A percentile compares a stretch with the other conserved stretches of the same genome.
Evolutionary conservation across 208 protist genomes (phyloP).

Genomic region (Leishmania major): DNA sequence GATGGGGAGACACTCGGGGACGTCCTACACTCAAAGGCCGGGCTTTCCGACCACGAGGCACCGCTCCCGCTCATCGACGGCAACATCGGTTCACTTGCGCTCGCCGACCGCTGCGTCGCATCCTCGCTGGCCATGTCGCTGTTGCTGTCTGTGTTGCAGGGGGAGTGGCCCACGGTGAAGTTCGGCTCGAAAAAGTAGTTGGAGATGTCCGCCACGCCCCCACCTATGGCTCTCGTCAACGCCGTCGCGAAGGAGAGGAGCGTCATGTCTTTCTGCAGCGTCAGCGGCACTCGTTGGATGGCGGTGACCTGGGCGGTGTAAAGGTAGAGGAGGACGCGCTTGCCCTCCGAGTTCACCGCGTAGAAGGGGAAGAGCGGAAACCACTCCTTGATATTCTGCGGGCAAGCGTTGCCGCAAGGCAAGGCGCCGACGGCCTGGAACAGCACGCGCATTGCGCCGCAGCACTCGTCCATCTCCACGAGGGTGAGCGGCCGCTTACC

Average conservation of each 20-base stretch:
- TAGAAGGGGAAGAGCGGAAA: constrained; percentile 66
- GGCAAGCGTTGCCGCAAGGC: constrained; percentile 48
- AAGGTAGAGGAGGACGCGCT: constrained; percentile 58
- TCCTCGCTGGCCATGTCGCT: background rate
- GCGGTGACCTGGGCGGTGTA: constrained; percentile 38
- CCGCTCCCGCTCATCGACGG: background rate
- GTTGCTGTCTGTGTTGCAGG: background rate
- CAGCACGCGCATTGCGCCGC: constrained; percentile 46
- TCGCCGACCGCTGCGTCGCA: background rate
- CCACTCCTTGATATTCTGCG: constrained; percentile 45
- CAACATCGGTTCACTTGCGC: background rate
- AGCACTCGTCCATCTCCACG: constrained; percentile 47
- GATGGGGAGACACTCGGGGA: background rate
- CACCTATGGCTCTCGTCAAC: constrained; percentile 18
- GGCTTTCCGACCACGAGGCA: background rate
- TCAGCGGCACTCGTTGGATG: constrained; percentile 37
- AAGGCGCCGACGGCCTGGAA: constrained; percentile 68
- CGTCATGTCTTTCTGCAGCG: constrained; percentile 45
- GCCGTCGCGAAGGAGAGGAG: constrained; percentile 35
- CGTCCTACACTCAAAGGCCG: constrained; percentile 3
- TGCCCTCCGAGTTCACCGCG: constrained; percentile 60
- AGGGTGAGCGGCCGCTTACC: constrained; percentile 39
- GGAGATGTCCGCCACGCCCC: constrained; percentile 22
- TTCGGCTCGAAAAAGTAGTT: constrained; percentile 48
- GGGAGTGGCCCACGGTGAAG: constrained; percentile 25